These are phyloP conservation scores for Penicillium diatomitis DNA, from an alignment of 495 filamentous ascomycete species.

Conservation along the genomic window DNA sequence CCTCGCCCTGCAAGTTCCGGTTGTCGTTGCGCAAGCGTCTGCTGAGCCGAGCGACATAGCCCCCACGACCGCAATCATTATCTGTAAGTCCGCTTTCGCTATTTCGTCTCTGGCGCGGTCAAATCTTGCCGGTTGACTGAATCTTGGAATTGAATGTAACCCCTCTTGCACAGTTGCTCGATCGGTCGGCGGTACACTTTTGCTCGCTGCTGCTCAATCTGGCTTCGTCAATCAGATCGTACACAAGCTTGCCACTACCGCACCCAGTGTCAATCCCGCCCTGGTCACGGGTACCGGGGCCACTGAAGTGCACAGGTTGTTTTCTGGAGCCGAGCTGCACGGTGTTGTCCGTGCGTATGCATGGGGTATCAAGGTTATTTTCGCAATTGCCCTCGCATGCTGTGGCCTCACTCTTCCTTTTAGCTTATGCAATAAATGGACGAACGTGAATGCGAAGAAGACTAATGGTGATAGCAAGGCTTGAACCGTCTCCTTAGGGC, in stretches of 20 bases:
- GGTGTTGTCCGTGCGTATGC: conserved; percentile 5
- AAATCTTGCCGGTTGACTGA: background rate
- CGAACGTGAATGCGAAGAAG: conserved; percentile 1
- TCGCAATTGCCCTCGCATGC: conserved; percentile 3
- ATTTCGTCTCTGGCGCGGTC: background rate
- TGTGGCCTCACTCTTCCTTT: conserved; percentile 1
- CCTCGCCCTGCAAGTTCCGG: conserved; percentile 20
- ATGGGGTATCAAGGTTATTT: conserved; percentile 5
- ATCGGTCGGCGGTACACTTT: conserved; percentile 40
- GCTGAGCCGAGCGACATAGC: conserved; percentile 10
- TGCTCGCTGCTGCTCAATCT: conserved; percentile 36
- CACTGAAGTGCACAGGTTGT: conserved; percentile 37
- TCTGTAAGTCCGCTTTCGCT: conserved; percentile 5
- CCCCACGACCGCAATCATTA: conserved; percentile 11
- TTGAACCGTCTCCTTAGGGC: background rate
- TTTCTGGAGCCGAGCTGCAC: conserved; percentile 15
- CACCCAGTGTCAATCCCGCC: conserved; percentile 32
- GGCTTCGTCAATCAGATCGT: conserved; percentile 38
- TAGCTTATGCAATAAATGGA: conserved; percentile 4
- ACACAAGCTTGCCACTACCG: conserved; percentile 18
- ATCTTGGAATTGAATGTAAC: conserved; percentile 2
- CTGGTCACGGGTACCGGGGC: conserved; percentile 42
- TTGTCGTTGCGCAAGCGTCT: conserved; percentile 19
- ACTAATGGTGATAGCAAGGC: background rate
- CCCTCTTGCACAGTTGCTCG: conserved; percentile 2